phyloP scores from a whole-genome alignment of 352 stramenopile species.

The Paralagenidium karlingii region DNA sequence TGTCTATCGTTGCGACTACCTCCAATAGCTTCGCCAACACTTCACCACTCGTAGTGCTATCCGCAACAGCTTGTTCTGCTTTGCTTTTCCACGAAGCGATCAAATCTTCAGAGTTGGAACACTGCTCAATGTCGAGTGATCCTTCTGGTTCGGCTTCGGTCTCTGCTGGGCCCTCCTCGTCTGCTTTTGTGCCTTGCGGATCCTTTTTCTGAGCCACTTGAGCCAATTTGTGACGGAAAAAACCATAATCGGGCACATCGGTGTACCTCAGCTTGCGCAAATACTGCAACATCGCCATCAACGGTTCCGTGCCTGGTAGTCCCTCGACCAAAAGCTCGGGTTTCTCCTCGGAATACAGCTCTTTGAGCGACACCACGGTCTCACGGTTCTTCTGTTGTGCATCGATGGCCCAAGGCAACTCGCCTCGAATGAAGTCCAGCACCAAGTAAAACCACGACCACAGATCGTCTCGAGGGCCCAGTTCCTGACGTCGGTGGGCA shows the following conservation, averaged over 20 bases:
- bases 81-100: conserved; percentile 39
- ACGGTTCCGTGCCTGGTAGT: conserved; percentile 42
- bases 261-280: conserved; percentile 59
- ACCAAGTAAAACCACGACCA: conserved; percentile 86
- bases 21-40: too few relatives aligned
- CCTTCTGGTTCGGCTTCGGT: conserved; percentile 18
- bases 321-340: conserved; percentile 59
- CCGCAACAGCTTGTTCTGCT: conserved; percentile 27
- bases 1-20: too few relatives aligned
- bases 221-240: conserved; percentile 20
- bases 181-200: not conserved
- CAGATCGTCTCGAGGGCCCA: conserved; percentile 76
- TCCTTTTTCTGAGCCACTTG: conserved; percentile 10
- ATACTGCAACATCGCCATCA: conserved; percentile 72
- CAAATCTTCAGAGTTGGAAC: too few relatives aligned
- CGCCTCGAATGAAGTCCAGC: conserved; percentile 78
- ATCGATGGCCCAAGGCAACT: conserved; percentile 70
- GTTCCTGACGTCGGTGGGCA: conserved; percentile 62
- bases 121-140: not conserved
- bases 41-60: conserved; percentile 15
- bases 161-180: not conserved
- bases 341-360: conserved; percentile 70
- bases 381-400: conserved; percentile 77
- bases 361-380: conserved; percentile 67
- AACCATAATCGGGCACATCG: conserved; percentile 56